These are phyloP conservation scores for Suillus subaureus DNA, from an alignment of 768 basidiomycete species.

Conservation along the genomic window DNA sequence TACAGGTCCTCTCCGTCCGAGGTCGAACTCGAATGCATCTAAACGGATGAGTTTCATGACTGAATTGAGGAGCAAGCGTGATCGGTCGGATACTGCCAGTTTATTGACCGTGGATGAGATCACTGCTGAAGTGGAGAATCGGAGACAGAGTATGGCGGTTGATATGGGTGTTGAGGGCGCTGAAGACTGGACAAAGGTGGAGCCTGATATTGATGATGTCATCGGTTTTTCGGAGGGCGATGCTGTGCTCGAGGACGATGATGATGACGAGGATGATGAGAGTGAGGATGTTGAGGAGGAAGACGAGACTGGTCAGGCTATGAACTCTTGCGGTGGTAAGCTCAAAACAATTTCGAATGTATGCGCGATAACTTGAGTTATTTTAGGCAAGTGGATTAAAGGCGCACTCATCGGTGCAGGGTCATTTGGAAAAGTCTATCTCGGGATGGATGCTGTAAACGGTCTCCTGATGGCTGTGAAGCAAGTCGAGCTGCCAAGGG, in stretches of 20 bases:
- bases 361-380: conserved; percentile 10
- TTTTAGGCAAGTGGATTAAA: conserved; percentile 91
- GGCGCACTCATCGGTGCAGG: conserved; percentile 94
- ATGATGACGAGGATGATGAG: conserved; percentile 45
- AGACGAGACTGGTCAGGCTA: conserved; percentile 53
- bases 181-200: conserved; percentile 79
- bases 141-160: conserved; percentile 53
- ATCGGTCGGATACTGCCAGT: conserved; percentile 86
- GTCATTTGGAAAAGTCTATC: conserved; percentile 93
- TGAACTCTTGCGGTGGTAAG: conserved; percentile 57
- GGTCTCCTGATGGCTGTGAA: conserved; percentile 97
- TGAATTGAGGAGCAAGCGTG: conserved; percentile 79
- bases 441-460: conserved; percentile 91
- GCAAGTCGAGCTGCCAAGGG: conserved; percentile 90
- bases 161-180: conserved; percentile 48
- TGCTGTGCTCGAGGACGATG: conserved; percentile 50
- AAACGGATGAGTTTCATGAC: conserved; percentile 81
- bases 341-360: conserved; percentile 5
- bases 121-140: conserved; percentile 86
- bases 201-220: conserved; percentile 52
- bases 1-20: conserved; percentile 39
- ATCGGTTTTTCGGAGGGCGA: conserved; percentile 47
- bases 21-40: conserved; percentile 48
- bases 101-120: conserved; percentile 97
- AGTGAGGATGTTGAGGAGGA: conserved; percentile 47